Base-by-base conservation (phyloP, 495 filamentous ascomycete genomes). In the Pyrenula aspistea region DNA sequence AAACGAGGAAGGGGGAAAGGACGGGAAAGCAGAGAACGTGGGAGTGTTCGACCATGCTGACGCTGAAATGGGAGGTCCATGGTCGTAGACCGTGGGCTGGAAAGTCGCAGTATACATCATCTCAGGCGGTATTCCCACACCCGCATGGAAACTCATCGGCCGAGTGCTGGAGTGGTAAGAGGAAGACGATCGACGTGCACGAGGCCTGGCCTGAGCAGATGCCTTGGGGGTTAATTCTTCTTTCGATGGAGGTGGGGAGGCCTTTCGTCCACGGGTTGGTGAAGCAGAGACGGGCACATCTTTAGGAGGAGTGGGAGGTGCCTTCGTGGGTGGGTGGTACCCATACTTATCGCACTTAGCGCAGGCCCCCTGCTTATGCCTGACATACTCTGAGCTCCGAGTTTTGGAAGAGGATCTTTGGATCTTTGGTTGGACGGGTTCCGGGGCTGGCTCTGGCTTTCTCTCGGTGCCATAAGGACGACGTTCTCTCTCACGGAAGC, bases 141-240 rank as follows among this genome's bases (percentile, higher is more conserved):
- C 66, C 15, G 66, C 73, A 60, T 79, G 75, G 56, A 68, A 72
- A 55, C 75, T 77, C 57, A 73, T 59, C 19, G 75, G 73, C 55
- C 74, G 67, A 51, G 62, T 64, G 56, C 61, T 64, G 52, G 67
- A 24, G 55, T 73, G 63, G 55, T 72, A 70, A 4, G 70, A 62
- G 53, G 66, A 61, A 23, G 70, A 70, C 19, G 42, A 48, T 19
- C 22, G 8, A 4, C 50, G 50, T 20, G 19, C 20, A 20, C 22
- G 8, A 8, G 50, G 50, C 20, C 50, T 8, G 8, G 50, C n/a
- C 22, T 52, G 50, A 8, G 19, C 20, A 10, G n/a, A 10, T 52
- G 50, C n/a, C 31, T 42, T 42, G 31, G 31, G 4, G 31, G 31
- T 42, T 15, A 8, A 15, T 15, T 42, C 31, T 15, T 42, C 31